Percentiles rank a stretch among this genome's conserved stretches.
These are phyloP conservation scores for Ambispora gerdemannii DNA, from an alignment of 192 early-diverging fungal species.

Conservation along the genomic window DNA sequence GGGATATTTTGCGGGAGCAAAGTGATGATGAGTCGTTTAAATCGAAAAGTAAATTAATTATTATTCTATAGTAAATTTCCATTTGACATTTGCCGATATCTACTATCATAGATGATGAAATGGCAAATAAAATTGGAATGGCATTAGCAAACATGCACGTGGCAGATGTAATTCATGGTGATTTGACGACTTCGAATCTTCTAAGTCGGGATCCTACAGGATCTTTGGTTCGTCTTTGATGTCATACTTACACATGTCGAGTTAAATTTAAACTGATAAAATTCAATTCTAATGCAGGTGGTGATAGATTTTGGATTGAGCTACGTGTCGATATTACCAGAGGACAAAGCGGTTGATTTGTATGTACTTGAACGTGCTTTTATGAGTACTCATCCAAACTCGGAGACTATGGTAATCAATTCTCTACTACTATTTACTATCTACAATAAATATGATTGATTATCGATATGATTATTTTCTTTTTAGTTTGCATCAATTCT, in stretches of 20 bases:
- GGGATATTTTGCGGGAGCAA: constrained; percentile 43
- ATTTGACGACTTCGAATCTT: constrained; percentile 96
- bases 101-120: constrained; percentile 27
- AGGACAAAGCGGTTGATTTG: constrained; percentile 98
- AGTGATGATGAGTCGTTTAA: too few species aligned
- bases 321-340: constrained; percentile 74
- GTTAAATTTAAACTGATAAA: too few species aligned
- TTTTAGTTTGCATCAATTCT: constrained; percentile 72
- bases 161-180: constrained; percentile 89
- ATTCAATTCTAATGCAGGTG: too few species aligned
- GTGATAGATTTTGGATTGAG: constrained; percentile 98
- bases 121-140: constrained; percentile 57
- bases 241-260: too few species aligned
- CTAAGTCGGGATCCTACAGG: constrained; percentile 56
- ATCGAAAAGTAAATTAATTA: too few species aligned
- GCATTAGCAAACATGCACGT: constrained; percentile 79
- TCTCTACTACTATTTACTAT: background rate
- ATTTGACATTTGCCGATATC: too few species aligned
- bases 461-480: background rate
- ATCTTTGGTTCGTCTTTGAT: constrained; percentile 48
- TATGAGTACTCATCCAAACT: constrained; percentile 86
- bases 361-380: constrained; percentile 97
- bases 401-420: constrained; percentile 64
- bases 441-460: too few species aligned
- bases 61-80: too few species aligned